Evolutionary conservation across 2,329 filamentous ascomycete species (phyloP).

Genomic region (Neurospora sp.): DNA sequence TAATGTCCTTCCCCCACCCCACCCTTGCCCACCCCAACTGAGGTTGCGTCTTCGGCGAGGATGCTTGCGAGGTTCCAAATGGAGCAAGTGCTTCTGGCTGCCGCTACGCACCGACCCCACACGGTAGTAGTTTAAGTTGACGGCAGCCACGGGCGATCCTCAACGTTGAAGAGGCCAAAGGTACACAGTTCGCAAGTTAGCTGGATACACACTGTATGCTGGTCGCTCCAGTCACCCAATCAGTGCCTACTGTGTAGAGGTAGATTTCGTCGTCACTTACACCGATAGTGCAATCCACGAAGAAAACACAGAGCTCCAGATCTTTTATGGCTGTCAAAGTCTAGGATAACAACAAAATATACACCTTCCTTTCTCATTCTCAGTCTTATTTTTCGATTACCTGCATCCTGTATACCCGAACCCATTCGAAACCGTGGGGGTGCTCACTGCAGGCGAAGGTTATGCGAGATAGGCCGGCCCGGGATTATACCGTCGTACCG

Average conservation of each 20-base stretch:
- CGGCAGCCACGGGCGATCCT: conserved; percentile 7
- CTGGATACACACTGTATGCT: neutral
- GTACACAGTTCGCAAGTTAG: neutral
- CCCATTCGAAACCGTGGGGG: neutral
- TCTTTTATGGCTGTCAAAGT: neutral
- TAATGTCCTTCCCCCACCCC: neutral
- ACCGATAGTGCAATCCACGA: neutral
- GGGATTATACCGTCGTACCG: neutral
- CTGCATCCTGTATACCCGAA: neutral
- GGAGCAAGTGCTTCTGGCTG: neutral
- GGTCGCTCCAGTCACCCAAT: neutral
- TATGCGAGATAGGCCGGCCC: neutral
- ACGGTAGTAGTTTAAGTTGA: conserved; percentile 11
- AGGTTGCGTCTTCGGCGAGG: conserved; percentile 7
- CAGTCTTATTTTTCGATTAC: neutral
- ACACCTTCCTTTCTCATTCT: neutral
- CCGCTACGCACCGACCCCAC: neutral
- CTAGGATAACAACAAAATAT: neutral
- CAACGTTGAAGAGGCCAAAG: neutral
- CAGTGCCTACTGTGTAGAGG: neutral
- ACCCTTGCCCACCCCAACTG: neutral
- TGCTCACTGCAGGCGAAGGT: neutral
- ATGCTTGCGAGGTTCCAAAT: conserved; percentile 10
- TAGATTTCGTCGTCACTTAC: neutral
- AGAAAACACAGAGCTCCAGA: neutral